Base-by-base conservation (phyloP, 2,329 filamentous ascomycete species). In the Stemphylium vesicarium region DNA sequence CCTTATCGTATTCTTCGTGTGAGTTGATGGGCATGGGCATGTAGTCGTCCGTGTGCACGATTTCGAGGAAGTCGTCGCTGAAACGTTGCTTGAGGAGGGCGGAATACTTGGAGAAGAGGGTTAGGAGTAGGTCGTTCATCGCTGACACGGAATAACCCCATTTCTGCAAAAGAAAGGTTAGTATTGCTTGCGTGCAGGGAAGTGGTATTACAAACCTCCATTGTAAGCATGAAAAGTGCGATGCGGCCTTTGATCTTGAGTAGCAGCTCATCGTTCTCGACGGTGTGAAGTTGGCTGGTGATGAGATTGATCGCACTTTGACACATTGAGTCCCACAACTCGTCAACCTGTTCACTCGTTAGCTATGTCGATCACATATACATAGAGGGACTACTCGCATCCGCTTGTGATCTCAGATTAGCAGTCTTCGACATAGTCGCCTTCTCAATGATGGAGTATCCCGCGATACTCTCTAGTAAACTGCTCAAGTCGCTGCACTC, bases 21-120 rank as follows among this genome's bases (percentile, higher is more conserved):
- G 89, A 92, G 68, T 92, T 91, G 73, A 98, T 96, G 1, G 92
- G 91, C 95, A 99, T 98, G 2, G 95, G 96, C 94, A 99, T 99
- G 77, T 99, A 99, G 76, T 99, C 95, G 73, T 99, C 95, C 0
- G 92, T 97, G n/a, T 91, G 82, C 20, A 89, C 85, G 64, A 89
- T 88, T 79, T 98, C 94, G 73, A 96, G 89, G 72, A 99, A 99
- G 75, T 98, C 94, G 63, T 96, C 91, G 72, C 92, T 96, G 70
- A 98, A 99, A 40, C 92, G 86, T 57, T 86, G 87, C 77, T 96
- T 97, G 51, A 99, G 83, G 9, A 98, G 81, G 63, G 96, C 90
- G 0, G 93, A 91, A 74, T 99, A 99, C 74, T 94, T 96, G 61
- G 94, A 89, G 73, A 99, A 99, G 5, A 99, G 80, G 1, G 84